phyloP scores from a whole-genome alignment of 2,329 filamentous ascomycete species.

The Aspergillus novofumigatus region DNA sequence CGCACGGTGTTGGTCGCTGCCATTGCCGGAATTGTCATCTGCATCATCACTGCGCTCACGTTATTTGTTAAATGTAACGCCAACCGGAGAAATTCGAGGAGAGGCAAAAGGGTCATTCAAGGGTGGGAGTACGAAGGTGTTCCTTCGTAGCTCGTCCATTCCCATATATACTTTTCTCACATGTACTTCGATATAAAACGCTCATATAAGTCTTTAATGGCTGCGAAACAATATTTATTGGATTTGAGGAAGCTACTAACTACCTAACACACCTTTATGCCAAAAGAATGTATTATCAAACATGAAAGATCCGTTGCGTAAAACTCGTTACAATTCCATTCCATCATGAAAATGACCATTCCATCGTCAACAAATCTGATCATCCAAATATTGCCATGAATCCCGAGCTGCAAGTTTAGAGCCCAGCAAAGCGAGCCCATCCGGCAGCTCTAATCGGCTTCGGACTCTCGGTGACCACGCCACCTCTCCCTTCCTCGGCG shows the following conservation, averaged over 20 bases:
- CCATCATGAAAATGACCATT: not conserved
- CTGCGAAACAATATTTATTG: not conserved
- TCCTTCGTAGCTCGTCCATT: constrained; percentile 39
- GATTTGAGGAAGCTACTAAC: not conserved
- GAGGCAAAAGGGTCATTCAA: constrained; percentile 47
- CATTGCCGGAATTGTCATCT: constrained; percentile 59
- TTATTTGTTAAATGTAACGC: constrained; percentile 62
- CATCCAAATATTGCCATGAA: not conserved
- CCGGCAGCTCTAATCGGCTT: constrained; percentile 37
- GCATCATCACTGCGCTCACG: constrained; percentile 57
- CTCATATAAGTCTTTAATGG: not conserved
- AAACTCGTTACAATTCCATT: not conserved
- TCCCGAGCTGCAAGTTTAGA: constrained; percentile 10
- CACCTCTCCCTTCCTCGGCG: constrained; percentile 43
- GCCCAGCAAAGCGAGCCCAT: constrained; percentile 45
- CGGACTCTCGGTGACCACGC: constrained; percentile 16
- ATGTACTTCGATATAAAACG: not conserved
- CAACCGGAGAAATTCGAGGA: constrained; percentile 52
- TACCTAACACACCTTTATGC: not conserved
- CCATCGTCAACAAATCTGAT: not conserved
- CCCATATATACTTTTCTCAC: not conserved
- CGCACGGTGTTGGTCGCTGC: constrained; percentile 56
- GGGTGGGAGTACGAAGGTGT: constrained; percentile 68
- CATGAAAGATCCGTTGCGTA: not conserved
- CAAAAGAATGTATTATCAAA: not conserved